Evolutionary conservation across 768 basidiomycete genomes (phyloP).

Genomic region (Termitomyces bulborhizus): DNA sequence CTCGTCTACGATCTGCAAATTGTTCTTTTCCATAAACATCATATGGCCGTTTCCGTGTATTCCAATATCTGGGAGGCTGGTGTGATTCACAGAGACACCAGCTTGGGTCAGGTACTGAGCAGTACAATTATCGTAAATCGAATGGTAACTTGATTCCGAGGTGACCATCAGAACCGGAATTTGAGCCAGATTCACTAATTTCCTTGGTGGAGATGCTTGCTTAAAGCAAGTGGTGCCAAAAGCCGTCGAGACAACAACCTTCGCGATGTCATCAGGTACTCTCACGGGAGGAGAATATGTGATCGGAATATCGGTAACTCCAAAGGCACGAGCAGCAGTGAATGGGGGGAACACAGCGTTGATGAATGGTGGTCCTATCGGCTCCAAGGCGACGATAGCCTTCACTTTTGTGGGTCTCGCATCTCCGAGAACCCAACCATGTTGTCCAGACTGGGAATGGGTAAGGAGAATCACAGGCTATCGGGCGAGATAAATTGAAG

Average conservation of each 20-base stretch:
- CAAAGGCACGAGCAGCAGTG: slow-evolving; percentile 34
- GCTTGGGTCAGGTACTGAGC: slow-evolving; percentile 37
- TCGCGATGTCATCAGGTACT: slow-evolving; percentile 30
- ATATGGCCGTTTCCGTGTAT: slow-evolving; percentile 51
- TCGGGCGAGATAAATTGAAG: background rate
- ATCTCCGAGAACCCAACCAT: slow-evolving; percentile 46
- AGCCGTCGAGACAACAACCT: slow-evolving; percentile 19
- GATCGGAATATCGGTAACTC: slow-evolving; percentile 42
- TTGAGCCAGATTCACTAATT: slow-evolving; percentile 32
- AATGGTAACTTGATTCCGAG: slow-evolving; percentile 44
- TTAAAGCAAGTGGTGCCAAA: slow-evolving; percentile 33
- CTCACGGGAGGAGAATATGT: slow-evolving; percentile 34
- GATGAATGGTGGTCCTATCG: slow-evolving; percentile 44
- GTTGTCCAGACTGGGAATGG: slow-evolving; percentile 44
- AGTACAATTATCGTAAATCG: slow-evolving; percentile 41
- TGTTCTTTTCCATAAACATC: slow-evolving; percentile 52
- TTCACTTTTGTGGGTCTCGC: slow-evolving; percentile 35
- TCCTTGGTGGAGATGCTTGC: slow-evolving; percentile 35
- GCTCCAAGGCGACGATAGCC: slow-evolving; percentile 44
- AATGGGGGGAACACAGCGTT: slow-evolving; percentile 31
- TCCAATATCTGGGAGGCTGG: slow-evolving; percentile 34
- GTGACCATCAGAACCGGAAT: slow-evolving; percentile 44
- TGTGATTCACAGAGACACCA: slow-evolving; percentile 37
- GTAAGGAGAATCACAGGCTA: slow-evolving; percentile 43
- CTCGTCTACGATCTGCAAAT: slow-evolving; percentile 31